Evolutionary conservation across 345 rosid genomes (phyloP), one percentile per base, ranked within the genome.

Genomic region (Geranium rotundifolium): DNA sequence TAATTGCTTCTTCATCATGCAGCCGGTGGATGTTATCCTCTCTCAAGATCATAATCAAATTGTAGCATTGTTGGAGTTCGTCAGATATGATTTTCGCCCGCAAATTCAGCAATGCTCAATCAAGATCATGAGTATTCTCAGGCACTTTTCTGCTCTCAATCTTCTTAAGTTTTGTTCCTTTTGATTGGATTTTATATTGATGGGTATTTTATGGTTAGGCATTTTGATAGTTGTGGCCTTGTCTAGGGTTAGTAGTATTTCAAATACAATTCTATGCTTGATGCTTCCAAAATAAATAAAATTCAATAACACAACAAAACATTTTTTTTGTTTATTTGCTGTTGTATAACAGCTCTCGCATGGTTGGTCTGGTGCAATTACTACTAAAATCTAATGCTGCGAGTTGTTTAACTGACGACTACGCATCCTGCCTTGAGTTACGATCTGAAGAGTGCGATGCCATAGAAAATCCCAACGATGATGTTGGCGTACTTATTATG

Each of bases 21-120:
- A 92, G 98, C 95, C 96, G 64, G 68, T 92, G 84, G 98, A 92
- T 76, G 72, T 87, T 68, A 85, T 92, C 71, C 93, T 92, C 57
- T 85, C 89, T 34, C 98, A 92, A 78, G 96, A 89, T 78, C 91
- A 84, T 79, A 81, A 81, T 72, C 98, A 89, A 79, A 80, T 85
- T 72, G 77, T 85, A 65, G 79, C 84, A 20, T 66, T 92, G 73
- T 60, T 92, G 90, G 98, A 87, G 85, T 89, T 85, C 71, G 87
- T 89, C 69, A 87, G 96, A 89, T 89, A 89, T 79, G 98, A 85
- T 69, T 76, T 81, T 77, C 88, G 69, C 58, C 87, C 81, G 4
- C 82, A 80, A 80, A 84, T 92, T 78, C 96, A 89, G 72, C 90
- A 77, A 58, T 82, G 77, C 64, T 89, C 96, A 46, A 79, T 92